phyloP scores from a whole-genome alignment of 2,329 filamentous ascomycete species.

The Alternaria triticina region DNA sequence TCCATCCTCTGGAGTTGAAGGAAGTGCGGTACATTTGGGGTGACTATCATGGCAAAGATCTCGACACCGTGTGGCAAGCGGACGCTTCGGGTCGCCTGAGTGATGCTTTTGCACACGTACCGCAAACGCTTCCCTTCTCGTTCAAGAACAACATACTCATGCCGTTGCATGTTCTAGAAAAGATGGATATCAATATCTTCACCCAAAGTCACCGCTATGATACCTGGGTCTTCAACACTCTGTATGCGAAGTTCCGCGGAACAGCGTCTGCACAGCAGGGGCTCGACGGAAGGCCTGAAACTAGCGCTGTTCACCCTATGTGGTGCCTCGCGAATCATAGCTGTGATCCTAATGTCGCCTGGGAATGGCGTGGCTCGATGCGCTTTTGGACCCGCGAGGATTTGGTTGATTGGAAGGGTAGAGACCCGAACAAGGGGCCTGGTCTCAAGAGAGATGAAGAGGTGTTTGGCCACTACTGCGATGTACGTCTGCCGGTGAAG shows the following conservation, averaged over 20 bases:
- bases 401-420: slow-evolving; percentile 59
- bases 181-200: slow-evolving; percentile 84
- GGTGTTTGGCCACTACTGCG: slow-evolving; percentile 93
- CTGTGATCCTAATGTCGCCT: slow-evolving; percentile 91
- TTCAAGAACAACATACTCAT: slow-evolving; percentile 77
- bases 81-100: slow-evolving; percentile 16
- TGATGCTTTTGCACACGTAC: slow-evolving; percentile 36
- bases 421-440: slow-evolving; percentile 45
- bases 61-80: slow-evolving; percentile 28
- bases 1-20: slow-evolving; percentile 65
- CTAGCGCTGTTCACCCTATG: slow-evolving; percentile 90
- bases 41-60: slow-evolving; percentile 57
- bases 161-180: slow-evolving; percentile 79
- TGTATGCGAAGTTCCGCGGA: slow-evolving; percentile 88
- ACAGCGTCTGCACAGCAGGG: slow-evolving; percentile 81
- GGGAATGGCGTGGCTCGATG: slow-evolving; percentile 89
- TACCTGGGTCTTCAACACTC: slow-evolving; percentile 85
- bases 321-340: slow-evolving; percentile 98
- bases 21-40: slow-evolving; percentile 71
- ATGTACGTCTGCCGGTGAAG: slow-evolving; percentile 77
- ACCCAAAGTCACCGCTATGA: slow-evolving; percentile 64
- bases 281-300: slow-evolving; percentile 81
- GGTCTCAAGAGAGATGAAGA: slow-evolving; percentile 82
- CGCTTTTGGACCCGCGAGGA: slow-evolving; percentile 68
- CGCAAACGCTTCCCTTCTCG: slow-evolving; percentile 75